phyloP scores from a whole-genome alignment of 768 basidiomycete species.

The Collybiopsis confluens region DNA sequence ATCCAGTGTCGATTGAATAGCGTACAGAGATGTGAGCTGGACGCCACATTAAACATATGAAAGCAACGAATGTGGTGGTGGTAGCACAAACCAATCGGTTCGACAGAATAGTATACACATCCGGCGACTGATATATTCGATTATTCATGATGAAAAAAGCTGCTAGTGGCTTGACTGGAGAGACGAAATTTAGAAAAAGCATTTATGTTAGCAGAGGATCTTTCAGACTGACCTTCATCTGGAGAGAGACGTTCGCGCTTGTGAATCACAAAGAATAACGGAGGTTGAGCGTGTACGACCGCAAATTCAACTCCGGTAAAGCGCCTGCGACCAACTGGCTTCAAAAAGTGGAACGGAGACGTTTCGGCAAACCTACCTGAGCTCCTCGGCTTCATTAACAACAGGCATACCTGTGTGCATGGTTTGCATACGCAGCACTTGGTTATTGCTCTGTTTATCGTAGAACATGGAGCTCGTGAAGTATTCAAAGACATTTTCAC shows the following conservation, averaged over 20 bases:
- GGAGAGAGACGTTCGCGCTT: constrained; percentile 83
- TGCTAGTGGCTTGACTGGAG: constrained; percentile 67
- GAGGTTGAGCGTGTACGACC: constrained; percentile 74
- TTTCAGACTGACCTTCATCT: constrained; percentile 62
- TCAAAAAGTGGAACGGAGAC: not conserved
- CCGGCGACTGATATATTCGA: constrained; percentile 85
- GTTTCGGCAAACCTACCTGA: constrained; percentile 53
- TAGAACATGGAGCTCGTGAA: constrained; percentile 91
- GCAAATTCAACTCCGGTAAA: constrained; percentile 88
- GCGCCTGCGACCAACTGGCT: constrained; percentile 42
- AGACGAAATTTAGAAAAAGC: constrained; percentile 6
- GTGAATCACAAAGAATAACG: constrained; percentile 83
- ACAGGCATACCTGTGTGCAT: constrained; percentile 78
- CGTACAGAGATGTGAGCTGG: constrained; percentile 65
- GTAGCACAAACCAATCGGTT: constrained; percentile 66
- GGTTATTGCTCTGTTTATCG: constrained; percentile 91
- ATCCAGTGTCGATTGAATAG: constrained; percentile 74
- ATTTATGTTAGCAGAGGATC: not conserved
- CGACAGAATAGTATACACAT: constrained; percentile 78
- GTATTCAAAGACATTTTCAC: constrained; percentile 84
- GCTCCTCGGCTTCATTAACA: constrained; percentile 79
- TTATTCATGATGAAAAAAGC: constrained; percentile 88
- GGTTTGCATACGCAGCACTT: constrained; percentile 90
- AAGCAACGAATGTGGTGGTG: not conserved
- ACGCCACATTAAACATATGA: not conserved